Evolutionary conservation across 2,329 filamentous ascomycete species (phyloP), one percentile per base, ranked within the genome.

Genomic region (Colletotrichum melonis): DNA sequence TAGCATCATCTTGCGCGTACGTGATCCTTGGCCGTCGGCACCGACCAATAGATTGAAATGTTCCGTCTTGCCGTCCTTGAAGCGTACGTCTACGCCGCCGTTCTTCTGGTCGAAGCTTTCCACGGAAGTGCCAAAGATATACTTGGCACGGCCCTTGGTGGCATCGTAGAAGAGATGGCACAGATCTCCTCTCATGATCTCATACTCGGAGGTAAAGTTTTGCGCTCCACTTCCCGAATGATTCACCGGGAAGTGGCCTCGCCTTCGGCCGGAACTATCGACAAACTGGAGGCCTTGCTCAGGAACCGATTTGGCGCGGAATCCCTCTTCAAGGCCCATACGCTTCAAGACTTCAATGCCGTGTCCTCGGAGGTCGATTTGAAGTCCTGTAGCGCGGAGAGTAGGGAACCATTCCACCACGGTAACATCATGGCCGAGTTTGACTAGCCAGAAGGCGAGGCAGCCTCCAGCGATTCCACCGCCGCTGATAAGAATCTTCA

Each of bases 101-200:
- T 76, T 74, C 7, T 74, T 67, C 12, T 79, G 54, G 9, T 79
- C 67, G 3, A 81, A 75, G 30, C 75, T 77, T 65, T 80, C 76
- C n/a, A 80, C 78, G 3, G 77, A 81, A 0, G 71, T 77, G 7
- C 80, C 79, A 42, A 83, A 84, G 0, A 79, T 19, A 35, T 81
- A 83, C 52, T 73, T 76, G 0, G 78, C 56, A 3, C 35, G 35
- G 12, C 78, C 76, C 22, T 76, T 77, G 0, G 76, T 77, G 1
- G 79, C 75, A 35, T 81, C 81, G 32, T 87, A 83, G 0, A 90
- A 69, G 1, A 90, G 75, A 1, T 76, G 77, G 14, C 83, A 85
- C 35, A 91, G 74, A 66, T 89, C 86, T 0, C 86, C 88, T 9
- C 89, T 81, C 83, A 90, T 85, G 60, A 91, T 89, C 78, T 90